Conservation (phyloP, 768 basidiomycete genomes). For the Pulveroboletus ravenelii region DNA sequence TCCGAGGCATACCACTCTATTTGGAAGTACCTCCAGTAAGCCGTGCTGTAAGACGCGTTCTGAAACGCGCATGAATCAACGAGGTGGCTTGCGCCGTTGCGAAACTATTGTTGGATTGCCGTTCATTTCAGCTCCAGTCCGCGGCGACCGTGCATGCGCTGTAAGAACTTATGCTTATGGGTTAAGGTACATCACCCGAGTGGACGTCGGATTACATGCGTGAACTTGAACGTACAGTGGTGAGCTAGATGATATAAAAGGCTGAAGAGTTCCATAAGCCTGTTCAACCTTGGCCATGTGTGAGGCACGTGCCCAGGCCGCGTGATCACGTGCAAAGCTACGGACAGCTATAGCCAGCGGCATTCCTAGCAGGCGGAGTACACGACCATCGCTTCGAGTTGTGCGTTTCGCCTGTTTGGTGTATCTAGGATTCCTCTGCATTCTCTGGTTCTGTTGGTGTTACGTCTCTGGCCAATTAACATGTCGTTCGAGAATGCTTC, state of each 20-base stretch:
- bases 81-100: background rate
- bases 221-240: background rate
- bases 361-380: background rate
- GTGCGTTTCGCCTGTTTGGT: background rate
- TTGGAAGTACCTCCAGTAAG: background rate
- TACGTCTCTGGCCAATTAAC: background rate
- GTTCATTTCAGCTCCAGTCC: background rate
- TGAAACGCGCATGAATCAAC: background rate
- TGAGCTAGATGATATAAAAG: background rate
- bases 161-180: background rate
- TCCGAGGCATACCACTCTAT: background rate
- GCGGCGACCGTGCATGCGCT: background rate
- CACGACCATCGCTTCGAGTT: background rate
- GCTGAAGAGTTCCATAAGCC: no score
- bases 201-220: background rate
- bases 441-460: background rate
- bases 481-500: constrained; percentile 84
- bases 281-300: no score
- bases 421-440: background rate
- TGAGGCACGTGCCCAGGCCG: no score
- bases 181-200: background rate
- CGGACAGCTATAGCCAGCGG: background rate
- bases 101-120: background rate
- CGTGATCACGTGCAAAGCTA: background rate
- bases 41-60: background rate